Evolutionary conservation across 805 yeast genomes (phyloP), one percentile per base, ranked within the genome.

Genomic region (Torulaspora quercuum): DNA sequence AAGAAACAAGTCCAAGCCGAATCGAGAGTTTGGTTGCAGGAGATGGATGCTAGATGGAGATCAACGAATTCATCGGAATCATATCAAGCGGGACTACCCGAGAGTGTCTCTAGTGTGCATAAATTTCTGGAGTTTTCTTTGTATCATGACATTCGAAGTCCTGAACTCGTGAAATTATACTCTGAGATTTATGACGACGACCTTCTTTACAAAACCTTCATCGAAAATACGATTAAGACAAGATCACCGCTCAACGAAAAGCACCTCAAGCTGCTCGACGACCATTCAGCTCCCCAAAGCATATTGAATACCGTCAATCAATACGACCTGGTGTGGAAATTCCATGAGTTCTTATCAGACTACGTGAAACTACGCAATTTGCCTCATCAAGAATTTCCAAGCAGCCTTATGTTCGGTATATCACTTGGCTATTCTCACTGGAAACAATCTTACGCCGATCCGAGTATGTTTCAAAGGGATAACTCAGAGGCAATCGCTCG

Each of bases 251-350:
- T 53, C 8, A 43, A 41, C n/a, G 41, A 39, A 9, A 51, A 48
- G 25, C 49, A 45, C 14, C 32, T 59, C 12, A 14, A 10, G 5
- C 17, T 57, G 2, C 24, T 49, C 6, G 29, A 41, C 21, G 49
- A 48, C 27, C 45, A 47, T 19, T 38, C 51, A 4, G 42, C 45
- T 9, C 55, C 55, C 7, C 45, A 45, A 11, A 57, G 60, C 32
- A 59, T 60, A 13, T 49, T 44, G 21, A 51, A 50, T 40, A 43
- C 54, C 2, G 56, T 53, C 10, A 64, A 64, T 34, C 65, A 60
- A 34, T 67, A 63, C 37, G 66, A 67, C 36, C 40, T 68, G 28
- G 66, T 68, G 1, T 68, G 73, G 73, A 63, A 63, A 12, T 48
- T 68, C 2, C 70, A 67, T 42, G 70, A 66, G 12, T 61, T 61